phyloP scores from a whole-genome alignment of 2,329 filamentous ascomycete species.

The Pseudopyricularia javanii region DNA sequence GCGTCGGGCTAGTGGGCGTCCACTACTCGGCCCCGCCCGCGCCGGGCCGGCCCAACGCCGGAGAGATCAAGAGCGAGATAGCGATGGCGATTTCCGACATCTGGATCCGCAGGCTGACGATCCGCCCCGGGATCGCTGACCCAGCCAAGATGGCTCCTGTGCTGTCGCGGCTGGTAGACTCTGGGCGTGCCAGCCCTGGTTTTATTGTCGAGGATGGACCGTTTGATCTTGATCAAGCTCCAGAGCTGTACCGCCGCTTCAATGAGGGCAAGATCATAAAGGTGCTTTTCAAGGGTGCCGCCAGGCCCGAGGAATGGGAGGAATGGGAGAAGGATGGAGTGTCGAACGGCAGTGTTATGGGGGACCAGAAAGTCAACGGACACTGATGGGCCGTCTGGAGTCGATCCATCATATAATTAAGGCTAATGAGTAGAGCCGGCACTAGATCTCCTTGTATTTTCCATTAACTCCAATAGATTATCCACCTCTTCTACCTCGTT shows the following conservation, averaged over 20 bases:
- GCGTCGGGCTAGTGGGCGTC: constrained; percentile 12
- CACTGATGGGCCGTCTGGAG: no score
- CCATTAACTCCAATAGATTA: no score
- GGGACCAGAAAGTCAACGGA: background rate
- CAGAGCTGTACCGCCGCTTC: constrained; percentile 13
- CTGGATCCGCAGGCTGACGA: constrained; percentile 8
- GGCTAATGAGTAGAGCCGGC: no score
- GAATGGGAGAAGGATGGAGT: background rate
- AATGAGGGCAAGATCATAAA: constrained; percentile 12
- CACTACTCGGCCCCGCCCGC: constrained; percentile 5
- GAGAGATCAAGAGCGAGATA: constrained; percentile 4
- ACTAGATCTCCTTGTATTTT: no score
- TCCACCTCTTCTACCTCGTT: no score
- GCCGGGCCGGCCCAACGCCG: constrained; percentile 7
- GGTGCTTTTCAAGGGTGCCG: constrained; percentile 6
- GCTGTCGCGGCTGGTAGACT: constrained; percentile 13
- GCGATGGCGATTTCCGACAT: constrained; percentile 9
- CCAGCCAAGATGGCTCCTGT: constrained; percentile 5
- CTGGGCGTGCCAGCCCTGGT: constrained; percentile 12
- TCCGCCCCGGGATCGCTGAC: constrained; percentile 6
- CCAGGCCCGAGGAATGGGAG: background rate
- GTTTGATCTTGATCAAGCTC: constrained; percentile 14
- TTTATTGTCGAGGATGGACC: constrained; percentile 15
- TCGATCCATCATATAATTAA: no score
- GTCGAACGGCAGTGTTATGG: background rate